Percentiles rank a stretch among this genome's conserved stretches.
These are phyloP conservation scores for Hypericum perforatum DNA, from an alignment of 345 rosid species.

Conservation along the genomic window DNA sequence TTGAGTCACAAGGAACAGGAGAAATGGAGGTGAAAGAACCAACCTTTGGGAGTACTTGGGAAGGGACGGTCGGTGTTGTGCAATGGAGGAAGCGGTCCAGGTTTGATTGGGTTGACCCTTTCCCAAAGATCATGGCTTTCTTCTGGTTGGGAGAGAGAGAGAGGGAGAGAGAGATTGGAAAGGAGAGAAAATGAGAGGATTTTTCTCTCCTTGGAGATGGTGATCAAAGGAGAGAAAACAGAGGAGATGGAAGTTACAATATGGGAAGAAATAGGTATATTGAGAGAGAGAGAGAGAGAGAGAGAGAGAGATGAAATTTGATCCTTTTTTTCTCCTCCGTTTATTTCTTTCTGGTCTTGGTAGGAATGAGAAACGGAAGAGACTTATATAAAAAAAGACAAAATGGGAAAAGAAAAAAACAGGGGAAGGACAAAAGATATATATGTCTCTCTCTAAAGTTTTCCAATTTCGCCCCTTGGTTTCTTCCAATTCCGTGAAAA, in stretches of 20 bases:
- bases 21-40: slow-evolving; percentile 5
- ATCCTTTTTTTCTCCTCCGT: slow-evolving; percentile 13
- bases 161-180: slow-evolving; percentile 12
- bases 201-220: slow-evolving; percentile 19
- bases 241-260: slow-evolving; percentile 5
- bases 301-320: slow-evolving; percentile 43
- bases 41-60: slow-evolving; percentile 84
- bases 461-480: not conserved
- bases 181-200: too few species aligned
- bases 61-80: slow-evolving; percentile 69
- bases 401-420: not conserved
- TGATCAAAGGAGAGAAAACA: slow-evolving; percentile 5
- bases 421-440: slow-evolving; percentile 18
- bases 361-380: slow-evolving; percentile 23
- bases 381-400: slow-evolving; percentile 15
- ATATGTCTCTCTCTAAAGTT: not conserved
- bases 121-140: slow-evolving; percentile 53
- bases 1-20: too few species aligned
- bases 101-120: slow-evolving; percentile 64
- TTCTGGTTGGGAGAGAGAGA: too few species aligned
- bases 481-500: too few species aligned
- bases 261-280: slow-evolving; percentile 3
- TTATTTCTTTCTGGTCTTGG: too few species aligned
- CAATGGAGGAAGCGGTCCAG: slow-evolving; percentile 74
- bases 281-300: slow-evolving; percentile 15